Evolutionary conservation across 495 filamentous ascomycete species (phyloP).

Genomic region (Hypoxylon rickii): DNA sequence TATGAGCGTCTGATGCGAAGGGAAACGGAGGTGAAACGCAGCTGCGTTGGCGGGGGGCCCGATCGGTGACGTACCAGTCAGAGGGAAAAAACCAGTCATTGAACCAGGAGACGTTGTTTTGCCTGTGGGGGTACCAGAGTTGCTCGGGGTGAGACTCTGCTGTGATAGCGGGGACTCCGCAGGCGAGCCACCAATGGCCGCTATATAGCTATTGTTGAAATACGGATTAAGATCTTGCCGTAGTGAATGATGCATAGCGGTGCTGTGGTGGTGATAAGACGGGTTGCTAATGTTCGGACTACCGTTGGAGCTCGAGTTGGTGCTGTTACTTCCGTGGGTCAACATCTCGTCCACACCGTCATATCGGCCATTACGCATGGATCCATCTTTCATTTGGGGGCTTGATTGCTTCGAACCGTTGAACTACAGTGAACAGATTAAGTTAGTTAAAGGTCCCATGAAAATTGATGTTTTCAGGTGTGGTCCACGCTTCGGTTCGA

Average conservation of each 20-base stretch:
- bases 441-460: slow-evolving; percentile 27
- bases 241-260: slow-evolving; percentile 47
- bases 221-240: slow-evolving; percentile 42
- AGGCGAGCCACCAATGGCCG: slow-evolving; percentile 37
- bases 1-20: slow-evolving; percentile 46
- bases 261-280: slow-evolving; percentile 36
- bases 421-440: slow-evolving; percentile 42
- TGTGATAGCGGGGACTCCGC: slow-evolving; percentile 40
- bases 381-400: slow-evolving; percentile 42
- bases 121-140: slow-evolving; percentile 26
- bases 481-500: slow-evolving; percentile 35
- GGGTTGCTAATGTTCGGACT: slow-evolving; percentile 41
- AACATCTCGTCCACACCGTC: slow-evolving; percentile 41
- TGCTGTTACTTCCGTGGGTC: slow-evolving; percentile 35
- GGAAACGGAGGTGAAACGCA: slow-evolving; percentile 45
- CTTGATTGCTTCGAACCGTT: slow-evolving; percentile 49
- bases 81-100: slow-evolving; percentile 32
- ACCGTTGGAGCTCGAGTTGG: slow-evolving; percentile 42
- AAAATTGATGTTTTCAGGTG: slow-evolving; percentile 6
- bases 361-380: slow-evolving; percentile 34
- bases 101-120: slow-evolving; percentile 33
- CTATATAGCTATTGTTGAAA: slow-evolving; percentile 35
- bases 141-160: slow-evolving; percentile 20
- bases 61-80: slow-evolving; percentile 48
- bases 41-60: slow-evolving; percentile 32